Percentiles rank a stretch among this genome's conserved stretches.
phyloP scores from a whole-genome alignment of 805 yeast species.

The Metschnikowia henanensis region DNA sequence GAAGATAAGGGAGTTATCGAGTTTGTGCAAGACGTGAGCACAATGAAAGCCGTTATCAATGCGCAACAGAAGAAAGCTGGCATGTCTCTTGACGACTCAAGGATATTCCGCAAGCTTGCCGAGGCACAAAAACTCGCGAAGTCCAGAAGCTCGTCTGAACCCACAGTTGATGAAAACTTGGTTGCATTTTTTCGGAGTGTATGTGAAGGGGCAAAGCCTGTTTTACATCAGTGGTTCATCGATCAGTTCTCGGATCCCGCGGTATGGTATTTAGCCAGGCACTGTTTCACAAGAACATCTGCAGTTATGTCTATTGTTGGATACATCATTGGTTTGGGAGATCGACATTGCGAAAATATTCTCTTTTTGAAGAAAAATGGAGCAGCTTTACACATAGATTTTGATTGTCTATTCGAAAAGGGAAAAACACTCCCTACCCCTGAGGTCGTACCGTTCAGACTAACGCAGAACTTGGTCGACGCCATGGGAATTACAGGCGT shows the following conservation, averaged over 20 bases:
- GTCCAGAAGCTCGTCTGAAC: constrained; percentile 8
- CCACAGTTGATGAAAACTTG: constrained; percentile 13
- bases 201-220: constrained; percentile 54
- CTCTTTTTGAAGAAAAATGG: constrained; percentile 74
- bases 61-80: constrained; percentile 29
- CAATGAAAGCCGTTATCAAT: constrained; percentile 58
- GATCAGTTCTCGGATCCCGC: constrained; percentile 89
- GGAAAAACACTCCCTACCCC: constrained; percentile 74
- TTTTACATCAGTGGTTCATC: constrained; percentile 82
- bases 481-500: constrained; percentile 87
- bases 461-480: constrained; percentile 85
- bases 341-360: constrained; percentile 93
- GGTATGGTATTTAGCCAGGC: constrained; percentile 81
- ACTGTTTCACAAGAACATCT: constrained; percentile 69
- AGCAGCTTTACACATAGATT: constrained; percentile 87
- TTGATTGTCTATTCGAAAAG: constrained; percentile 94
- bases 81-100: constrained; percentile 23
- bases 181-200: constrained; percentile 25
- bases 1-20: constrained; percentile 91
- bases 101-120: constrained; percentile 29
- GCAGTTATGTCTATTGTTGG: constrained; percentile 99
- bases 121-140: constrained; percentile 30
- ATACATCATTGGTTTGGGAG: constrained; percentile 90
- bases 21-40: constrained; percentile 68
- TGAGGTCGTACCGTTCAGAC: constrained; percentile 90